Evolutionary conservation across 441 rosid species (phyloP).

Genomic region (Omphalea diandra): DNA sequence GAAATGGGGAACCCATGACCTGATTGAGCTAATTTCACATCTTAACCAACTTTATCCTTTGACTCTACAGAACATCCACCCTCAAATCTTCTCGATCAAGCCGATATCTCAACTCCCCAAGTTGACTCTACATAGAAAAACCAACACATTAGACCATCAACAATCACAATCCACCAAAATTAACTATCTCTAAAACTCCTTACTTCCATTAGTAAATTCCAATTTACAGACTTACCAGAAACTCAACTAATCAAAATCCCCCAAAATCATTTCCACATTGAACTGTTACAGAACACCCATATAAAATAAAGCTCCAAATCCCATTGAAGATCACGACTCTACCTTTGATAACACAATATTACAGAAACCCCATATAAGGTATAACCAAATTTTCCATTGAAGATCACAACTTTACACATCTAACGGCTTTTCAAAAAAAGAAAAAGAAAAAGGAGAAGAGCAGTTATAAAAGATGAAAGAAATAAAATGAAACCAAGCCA

Average conservation of each 20-base stretch:
- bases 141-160: background rate
- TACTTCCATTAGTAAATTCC: background rate
- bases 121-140: conserved; percentile 38
- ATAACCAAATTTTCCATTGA: background rate
- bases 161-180: background rate
- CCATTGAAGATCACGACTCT: too few species aligned
- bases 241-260: background rate
- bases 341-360: too few species aligned
- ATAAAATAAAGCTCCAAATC: too few species aligned
- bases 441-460: background rate
- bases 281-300: too few species aligned
- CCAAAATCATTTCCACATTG: background rate
- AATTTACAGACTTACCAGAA: background rate
- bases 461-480: background rate
- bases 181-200: background rate
- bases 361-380: too few species aligned
- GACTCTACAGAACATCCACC: conserved; percentile 35
- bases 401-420: background rate
- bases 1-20: conserved; percentile 28
- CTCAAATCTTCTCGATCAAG: conserved; percentile 31
- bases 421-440: too few species aligned
- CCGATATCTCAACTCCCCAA: conserved; percentile 29
- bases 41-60: conserved; percentile 21
- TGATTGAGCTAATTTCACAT: conserved; percentile 37
- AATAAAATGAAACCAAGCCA: conserved; percentile 13